A percentile compares a stretch with the other conserved stretches of the same genome.
Conservation (phyloP, 2,329 filamentous ascomycete species). For the Sphaerulina musiva region DNA sequence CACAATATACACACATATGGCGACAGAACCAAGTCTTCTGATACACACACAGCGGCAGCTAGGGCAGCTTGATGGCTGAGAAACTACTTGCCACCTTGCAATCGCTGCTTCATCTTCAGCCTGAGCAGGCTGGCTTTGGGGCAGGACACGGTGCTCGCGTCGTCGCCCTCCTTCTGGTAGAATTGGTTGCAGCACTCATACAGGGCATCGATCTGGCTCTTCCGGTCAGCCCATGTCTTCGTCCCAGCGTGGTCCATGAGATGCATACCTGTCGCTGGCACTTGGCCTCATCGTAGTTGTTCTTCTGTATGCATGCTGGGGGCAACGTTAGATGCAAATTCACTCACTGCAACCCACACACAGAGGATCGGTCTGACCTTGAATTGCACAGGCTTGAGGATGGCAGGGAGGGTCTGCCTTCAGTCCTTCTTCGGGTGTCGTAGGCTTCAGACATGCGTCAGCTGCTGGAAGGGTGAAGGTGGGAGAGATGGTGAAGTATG, state of each 20-base stretch:
- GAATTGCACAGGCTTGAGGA: constrained; percentile 82
- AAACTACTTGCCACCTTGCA: constrained; percentile 30
- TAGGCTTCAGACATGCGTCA: constrained; percentile 2
- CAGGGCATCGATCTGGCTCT: constrained; percentile 65
- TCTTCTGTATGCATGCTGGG: constrained; percentile 64
- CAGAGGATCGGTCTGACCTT: constrained; percentile 52
- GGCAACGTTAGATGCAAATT: neutral
- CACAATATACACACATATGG: neutral
- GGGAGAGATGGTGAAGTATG: neutral
- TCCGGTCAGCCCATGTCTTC: constrained; percentile 1
- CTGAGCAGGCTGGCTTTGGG: constrained; percentile 71
- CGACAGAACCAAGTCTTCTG: too few relatives aligned
- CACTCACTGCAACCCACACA: neutral
- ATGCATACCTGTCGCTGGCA: constrained; percentile 54
- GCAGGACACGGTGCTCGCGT: constrained; percentile 72
- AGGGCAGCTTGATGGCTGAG: neutral
- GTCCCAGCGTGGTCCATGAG: neutral
- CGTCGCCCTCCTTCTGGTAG: constrained; percentile 71
- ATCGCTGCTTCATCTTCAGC: constrained; percentile 76
- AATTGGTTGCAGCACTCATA: constrained; percentile 92
- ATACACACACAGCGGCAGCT: neutral
- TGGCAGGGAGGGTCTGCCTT: constrained; percentile 74
- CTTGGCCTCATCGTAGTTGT: constrained; percentile 76
- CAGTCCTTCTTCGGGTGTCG: constrained; percentile 58
- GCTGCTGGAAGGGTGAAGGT: neutral